Evolutionary conservation across 1,284 basidiomycete species (phyloP), one percentile per base, ranked within the genome.

Genomic region (Irpex sp.): DNA sequence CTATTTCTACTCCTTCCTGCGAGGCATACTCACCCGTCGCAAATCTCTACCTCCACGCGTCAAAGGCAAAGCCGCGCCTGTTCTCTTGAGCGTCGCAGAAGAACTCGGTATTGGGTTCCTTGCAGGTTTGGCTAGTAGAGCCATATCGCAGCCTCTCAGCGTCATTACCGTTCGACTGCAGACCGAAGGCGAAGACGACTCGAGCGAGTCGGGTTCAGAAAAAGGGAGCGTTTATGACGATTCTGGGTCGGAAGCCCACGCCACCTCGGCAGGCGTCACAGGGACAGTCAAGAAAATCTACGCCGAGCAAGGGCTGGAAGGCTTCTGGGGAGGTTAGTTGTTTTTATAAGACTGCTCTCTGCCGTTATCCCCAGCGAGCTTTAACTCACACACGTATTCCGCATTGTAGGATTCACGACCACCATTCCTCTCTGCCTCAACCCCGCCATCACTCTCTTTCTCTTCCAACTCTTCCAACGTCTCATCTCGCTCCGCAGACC

Each of bases 281-380:
- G 67, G 68, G 0, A 75, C 80, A 1, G 70, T 81, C 1, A 73
- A 73, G 64, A 68, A 69, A 21, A 81, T 86, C n/a, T 82, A 84
- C 64, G 57, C 68, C 0, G 78, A 82, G 59, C 69, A 79, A 15
- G 84, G 83, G 0, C 61, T 85, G 15, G 57, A 66, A 31, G 84
- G 83, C 4, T 86, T 86, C 66, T 86, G 84, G 84, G 74, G 77
- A 73, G 84, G 84, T 84, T 31, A 7, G 68, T 59, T 7, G 13
- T 33, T 37, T 21, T 15, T 31, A 59, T 5, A n/a, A 21, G 65
- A 63, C 63, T 21, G 13, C 15, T 60, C 50, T 9, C 57, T 9
- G 19, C 17, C 19, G 47, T 60, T 33, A 31, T 36, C 35, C 17
- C 11, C 21, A 58, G 21, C 8, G 26, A 50, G 15, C 58, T 35